Conservation (phyloP, 148 eudicot species). For the Nepenthes mirabilis region DNA sequence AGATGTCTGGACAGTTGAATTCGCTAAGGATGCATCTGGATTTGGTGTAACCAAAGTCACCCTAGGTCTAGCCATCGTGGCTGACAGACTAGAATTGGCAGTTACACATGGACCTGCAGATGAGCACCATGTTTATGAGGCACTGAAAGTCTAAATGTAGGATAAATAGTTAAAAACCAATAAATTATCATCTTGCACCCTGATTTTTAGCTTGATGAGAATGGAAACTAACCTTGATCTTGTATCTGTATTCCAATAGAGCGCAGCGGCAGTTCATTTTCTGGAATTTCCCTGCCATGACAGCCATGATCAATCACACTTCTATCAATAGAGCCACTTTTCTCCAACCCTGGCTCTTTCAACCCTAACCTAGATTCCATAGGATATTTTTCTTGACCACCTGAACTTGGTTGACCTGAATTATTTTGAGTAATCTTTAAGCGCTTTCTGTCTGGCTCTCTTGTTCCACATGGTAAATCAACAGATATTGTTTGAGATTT, state of each 20-base stretch:
- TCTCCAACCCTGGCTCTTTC: constrained; percentile 12
- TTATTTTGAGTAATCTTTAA: constrained; percentile 17
- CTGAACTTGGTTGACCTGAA: constrained; percentile 9
- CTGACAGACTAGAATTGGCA: constrained; percentile 18
- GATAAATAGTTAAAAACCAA: not conserved
- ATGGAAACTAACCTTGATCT: constrained; percentile 9
- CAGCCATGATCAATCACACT: constrained; percentile 9
- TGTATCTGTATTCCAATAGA: constrained; percentile 9
- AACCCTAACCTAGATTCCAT: constrained; percentile 6
- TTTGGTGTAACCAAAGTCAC: constrained; percentile 16
- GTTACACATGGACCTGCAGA: constrained; percentile 23
- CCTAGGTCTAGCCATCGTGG: constrained; percentile 15
- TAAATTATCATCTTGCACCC: constrained; percentile 13
- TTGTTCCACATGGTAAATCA: constrained; percentile 16
- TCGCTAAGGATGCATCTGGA: constrained; percentile 10
- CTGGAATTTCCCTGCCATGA: constrained; percentile 9
- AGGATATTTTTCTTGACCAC: constrained; percentile 7
- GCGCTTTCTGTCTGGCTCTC: constrained; percentile 41
- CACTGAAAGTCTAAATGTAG: not conserved
- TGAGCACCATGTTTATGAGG: constrained; percentile 1
- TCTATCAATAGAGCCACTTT: constrained; percentile 4
- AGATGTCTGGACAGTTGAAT: constrained; percentile 8
- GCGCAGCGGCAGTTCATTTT: constrained; percentile 9
- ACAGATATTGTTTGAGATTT: constrained; percentile 14
- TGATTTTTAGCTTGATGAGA: constrained; percentile 10